Evolutionary conservation across 768 basidiomycete genomes (phyloP).

Genomic region (Goffeauzyma gilvescens): DNA sequence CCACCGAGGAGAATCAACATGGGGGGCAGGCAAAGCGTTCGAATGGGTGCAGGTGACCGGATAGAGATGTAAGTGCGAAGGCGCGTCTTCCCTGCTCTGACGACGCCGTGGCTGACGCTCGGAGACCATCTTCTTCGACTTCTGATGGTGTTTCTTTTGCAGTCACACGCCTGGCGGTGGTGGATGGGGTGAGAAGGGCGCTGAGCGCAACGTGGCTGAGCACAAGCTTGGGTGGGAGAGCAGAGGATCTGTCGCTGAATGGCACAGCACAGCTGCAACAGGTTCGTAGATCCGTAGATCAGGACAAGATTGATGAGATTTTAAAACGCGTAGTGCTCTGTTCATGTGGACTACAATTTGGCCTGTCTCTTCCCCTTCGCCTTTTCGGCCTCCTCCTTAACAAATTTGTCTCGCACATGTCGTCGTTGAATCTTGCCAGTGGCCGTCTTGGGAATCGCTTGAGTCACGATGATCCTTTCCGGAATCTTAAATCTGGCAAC

Average conservation of each 20-base stretch:
- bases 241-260: slow-evolving; percentile 30
- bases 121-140: not conserved
- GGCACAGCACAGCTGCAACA: not conserved
- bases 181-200: slow-evolving; percentile 46
- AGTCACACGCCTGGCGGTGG: slow-evolving; percentile 74
- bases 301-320: too few relatives aligned
- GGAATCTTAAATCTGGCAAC: slow-evolving; percentile 15
- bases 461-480: slow-evolving; percentile 17
- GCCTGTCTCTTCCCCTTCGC: slow-evolving; percentile 21
- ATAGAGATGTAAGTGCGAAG: slow-evolving; percentile 38
- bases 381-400: slow-evolving; percentile 30
- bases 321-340: too few relatives aligned
- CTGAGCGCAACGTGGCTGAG: slow-evolving; percentile 12
- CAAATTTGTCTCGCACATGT: slow-evolving; percentile 21
- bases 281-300: too few relatives aligned
- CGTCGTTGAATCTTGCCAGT: slow-evolving; percentile 23
- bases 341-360: slow-evolving; percentile 14
- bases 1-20: slow-evolving; percentile 71
- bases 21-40: slow-evolving; percentile 68
- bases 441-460: slow-evolving; percentile 21
- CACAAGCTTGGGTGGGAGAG: slow-evolving; percentile 19
- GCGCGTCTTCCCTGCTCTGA: not conserved
- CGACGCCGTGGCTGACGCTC: not conserved
- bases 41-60: slow-evolving; percentile 72
- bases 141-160: too few relatives aligned